A percentile compares a stretch with the other conserved stretches of the same genome.
These are phyloP conservation scores for Ustilago shanxiensis DNA, from an alignment of 1,284 basidiomycete species.

Conservation along the genomic window DNA sequence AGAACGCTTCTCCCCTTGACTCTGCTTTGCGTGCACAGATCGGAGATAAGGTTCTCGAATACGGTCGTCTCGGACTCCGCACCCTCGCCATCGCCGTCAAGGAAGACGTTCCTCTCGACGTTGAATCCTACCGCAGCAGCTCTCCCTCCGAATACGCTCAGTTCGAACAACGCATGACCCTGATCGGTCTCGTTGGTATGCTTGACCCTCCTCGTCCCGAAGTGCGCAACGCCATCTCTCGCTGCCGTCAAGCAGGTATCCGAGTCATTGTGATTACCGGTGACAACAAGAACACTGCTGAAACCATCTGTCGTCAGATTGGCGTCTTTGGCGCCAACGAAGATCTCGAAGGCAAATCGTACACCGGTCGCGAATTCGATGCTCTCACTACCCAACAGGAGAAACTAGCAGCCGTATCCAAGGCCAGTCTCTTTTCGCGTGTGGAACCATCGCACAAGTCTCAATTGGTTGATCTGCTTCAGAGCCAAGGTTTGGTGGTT, in stretches of 20 bases:
- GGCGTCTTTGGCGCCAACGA: constrained; percentile 80
- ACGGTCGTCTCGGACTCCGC: constrained; percentile 85
- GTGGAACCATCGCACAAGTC: constrained; percentile 96
- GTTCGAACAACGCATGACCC: constrained; percentile 84
- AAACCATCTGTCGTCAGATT: constrained; percentile 95
- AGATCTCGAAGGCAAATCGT: constrained; percentile 82
- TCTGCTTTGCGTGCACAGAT: constrained; percentile 77
- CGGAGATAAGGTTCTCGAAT: constrained; percentile 77
- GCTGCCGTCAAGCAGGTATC: constrained; percentile 92
- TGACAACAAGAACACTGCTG: constrained; percentile 97
- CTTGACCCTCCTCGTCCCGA: constrained; percentile 97
- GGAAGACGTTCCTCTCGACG: constrained; percentile 77
- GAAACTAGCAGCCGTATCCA: constrained; percentile 85
- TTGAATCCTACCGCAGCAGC: constrained; percentile 73
- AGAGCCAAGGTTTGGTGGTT: constrained; percentile 91
- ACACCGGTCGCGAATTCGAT: constrained; percentile 93
- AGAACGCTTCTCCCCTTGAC: constrained; percentile 68
- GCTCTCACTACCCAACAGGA: constrained; percentile 79
- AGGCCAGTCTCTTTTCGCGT: constrained; percentile 88
- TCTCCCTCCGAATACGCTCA: constrained; percentile 81
- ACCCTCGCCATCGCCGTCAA: constrained; percentile 91
- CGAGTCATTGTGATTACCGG: constrained; percentile 97
- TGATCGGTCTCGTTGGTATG: constrained; percentile 97
- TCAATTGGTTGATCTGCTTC: constrained; percentile 94
- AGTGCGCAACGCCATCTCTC: constrained; percentile 85